Evolutionary conservation across 2,329 filamentous ascomycete species (phyloP).

Genomic region (Ceratocystis eucalypticola): DNA sequence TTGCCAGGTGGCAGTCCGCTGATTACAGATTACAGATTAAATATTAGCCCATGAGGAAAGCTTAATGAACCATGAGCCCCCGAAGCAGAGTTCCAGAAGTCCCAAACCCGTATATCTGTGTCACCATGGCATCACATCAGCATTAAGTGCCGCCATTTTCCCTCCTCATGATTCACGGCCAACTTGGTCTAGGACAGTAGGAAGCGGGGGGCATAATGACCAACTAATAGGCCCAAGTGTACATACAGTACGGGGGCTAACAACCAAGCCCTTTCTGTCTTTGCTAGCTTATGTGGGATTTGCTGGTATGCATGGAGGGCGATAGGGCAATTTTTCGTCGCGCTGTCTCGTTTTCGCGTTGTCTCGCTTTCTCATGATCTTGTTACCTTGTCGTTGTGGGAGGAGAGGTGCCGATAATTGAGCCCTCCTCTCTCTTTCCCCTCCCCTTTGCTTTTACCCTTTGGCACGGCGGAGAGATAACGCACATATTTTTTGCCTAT

Average conservation of each 20-base stretch:
- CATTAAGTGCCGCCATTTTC: not conserved
- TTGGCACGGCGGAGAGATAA: not conserved
- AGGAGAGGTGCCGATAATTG: too few species aligned
- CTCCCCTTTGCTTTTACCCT: not conserved
- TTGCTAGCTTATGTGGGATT: not conserved
- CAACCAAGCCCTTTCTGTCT: not conserved
- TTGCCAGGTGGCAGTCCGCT: not conserved
- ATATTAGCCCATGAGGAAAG: not conserved
- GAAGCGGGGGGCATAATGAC: not conserved
- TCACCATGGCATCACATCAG: not conserved
- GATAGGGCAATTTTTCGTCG: not conserved
- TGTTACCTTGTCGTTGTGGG: too few species aligned
- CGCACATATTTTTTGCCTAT: not conserved
- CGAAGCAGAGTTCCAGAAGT: not conserved
- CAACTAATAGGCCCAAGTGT: too few species aligned
- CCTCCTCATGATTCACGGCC: not conserved
- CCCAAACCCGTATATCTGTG: not conserved
- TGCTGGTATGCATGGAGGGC: not conserved
- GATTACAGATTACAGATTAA: not conserved
- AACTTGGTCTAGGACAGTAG: not conserved
- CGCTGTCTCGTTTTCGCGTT: not conserved
- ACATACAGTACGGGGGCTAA: too few species aligned
- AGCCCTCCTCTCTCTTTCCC: not conserved
- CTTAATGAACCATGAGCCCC: not conserved
- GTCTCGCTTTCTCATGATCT: not conserved